Conservation (phyloP, 2,329 filamentous ascomycete genomes). For the Trichoderma sp. region DNA sequence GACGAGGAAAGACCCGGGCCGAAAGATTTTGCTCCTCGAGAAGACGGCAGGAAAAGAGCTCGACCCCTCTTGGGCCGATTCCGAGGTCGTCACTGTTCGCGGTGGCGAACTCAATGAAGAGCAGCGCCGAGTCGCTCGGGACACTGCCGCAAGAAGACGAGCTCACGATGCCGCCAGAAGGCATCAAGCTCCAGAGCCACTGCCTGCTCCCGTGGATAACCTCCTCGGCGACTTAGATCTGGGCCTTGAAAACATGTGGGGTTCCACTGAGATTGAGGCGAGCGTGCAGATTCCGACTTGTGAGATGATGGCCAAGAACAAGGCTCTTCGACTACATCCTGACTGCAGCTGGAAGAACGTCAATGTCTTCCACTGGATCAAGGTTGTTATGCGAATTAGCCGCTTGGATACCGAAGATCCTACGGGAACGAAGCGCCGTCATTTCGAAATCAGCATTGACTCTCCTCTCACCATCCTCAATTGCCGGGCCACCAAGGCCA, state of each 20-base stretch:
- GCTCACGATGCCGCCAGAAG: constrained; percentile 57
- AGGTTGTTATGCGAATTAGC: constrained; percentile 92
- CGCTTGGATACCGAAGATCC: constrained; percentile 79
- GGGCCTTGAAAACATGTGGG: constrained; percentile 72
- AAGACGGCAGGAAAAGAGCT: constrained; percentile 81
- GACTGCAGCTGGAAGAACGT: constrained; percentile 94
- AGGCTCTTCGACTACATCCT: constrained; percentile 70
- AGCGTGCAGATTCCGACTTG: constrained; percentile 91
- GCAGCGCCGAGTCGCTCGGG: constrained; percentile 53
- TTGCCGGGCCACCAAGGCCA: constrained; percentile 89
- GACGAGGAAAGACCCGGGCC: constrained; percentile 79
- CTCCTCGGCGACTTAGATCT: constrained; percentile 79
- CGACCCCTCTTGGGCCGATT: constrained; percentile 72
- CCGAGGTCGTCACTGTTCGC: constrained; percentile 74
- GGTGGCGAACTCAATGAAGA: constrained; percentile 73
- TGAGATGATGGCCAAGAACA: constrained; percentile 78
- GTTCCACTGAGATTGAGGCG: constrained; percentile 92
- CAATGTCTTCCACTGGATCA: constrained; percentile 95
- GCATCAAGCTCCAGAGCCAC: constrained; percentile 44
- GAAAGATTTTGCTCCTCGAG: constrained; percentile 85
- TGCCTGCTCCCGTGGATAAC: constrained; percentile 65
- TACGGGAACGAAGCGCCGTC: constrained; percentile 70
- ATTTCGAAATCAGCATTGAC: constrained; percentile 96
- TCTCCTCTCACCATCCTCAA: constrained; percentile 93
- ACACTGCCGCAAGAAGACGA: constrained; percentile 53